phyloP scores from a whole-genome alignment of 768 basidiomycete genomes.

The Galerina marginata region DNA sequence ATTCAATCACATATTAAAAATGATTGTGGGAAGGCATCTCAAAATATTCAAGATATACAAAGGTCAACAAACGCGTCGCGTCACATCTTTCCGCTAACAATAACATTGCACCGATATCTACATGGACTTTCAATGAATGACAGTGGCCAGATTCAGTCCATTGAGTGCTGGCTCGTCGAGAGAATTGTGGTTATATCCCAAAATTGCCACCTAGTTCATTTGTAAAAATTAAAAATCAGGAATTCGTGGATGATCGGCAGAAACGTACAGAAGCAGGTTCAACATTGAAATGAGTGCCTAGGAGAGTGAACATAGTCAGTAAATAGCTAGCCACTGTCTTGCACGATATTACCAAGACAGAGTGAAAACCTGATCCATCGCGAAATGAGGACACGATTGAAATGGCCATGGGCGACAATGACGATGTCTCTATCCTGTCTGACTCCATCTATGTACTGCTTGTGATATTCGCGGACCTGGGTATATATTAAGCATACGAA shows the following conservation, averaged over 20 bases:
- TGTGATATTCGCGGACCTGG: slow-evolving; percentile 77
- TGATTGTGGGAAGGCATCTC: slow-evolving; percentile 32
- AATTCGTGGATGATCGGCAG: neutral
- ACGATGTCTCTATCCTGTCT: slow-evolving; percentile 77
- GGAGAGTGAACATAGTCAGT: slow-evolving; percentile 10
- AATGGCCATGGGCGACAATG: slow-evolving; percentile 90
- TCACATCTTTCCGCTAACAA: neutral
- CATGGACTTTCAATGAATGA: slow-evolving; percentile 18
- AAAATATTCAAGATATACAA: slow-evolving; percentile 19
- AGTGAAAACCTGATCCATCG: slow-evolving; percentile 34
- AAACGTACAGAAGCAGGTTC: slow-evolving; percentile 77
- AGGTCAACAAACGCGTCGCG: slow-evolving; percentile 41
- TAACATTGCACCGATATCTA: neutral
- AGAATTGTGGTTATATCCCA: slow-evolving; percentile 84
- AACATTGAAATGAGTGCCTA: slow-evolving; percentile 82
- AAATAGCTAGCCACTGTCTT: neutral
- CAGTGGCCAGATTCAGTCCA: slow-evolving; percentile 67
- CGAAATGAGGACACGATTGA: slow-evolving; percentile 49
- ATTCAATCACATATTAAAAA: slow-evolving; percentile 14
- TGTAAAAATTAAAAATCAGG: neutral
- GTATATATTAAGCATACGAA: neutral
- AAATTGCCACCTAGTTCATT: slow-evolving; percentile 64
- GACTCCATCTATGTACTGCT: slow-evolving; percentile 70
- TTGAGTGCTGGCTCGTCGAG: slow-evolving; percentile 80
- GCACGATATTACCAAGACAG: slow-evolving; percentile 31